Evolutionary conservation across 2,329 filamentous ascomycete species (phyloP), one percentile per base, ranked within the genome.

Genomic region (Fusarium torreyae): DNA sequence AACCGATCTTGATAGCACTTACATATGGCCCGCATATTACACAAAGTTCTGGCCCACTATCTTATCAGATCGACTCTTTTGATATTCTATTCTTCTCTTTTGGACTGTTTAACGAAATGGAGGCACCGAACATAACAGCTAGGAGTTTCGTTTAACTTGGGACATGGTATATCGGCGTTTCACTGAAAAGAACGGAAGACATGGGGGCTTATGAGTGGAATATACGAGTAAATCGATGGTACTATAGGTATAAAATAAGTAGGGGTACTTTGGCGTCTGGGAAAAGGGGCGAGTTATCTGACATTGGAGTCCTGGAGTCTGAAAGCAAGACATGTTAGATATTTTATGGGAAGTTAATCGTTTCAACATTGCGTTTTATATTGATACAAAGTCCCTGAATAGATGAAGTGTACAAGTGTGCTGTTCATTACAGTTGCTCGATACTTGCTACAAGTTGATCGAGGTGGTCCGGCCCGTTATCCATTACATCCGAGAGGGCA

Each of bases 371-470:
- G 44, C 31, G 28, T 33, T 20, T 38, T 38, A 49, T 28, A 58
- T 55, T 31, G 45, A 49, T 31, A 46, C 24, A 7, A 18, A 33
- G n/a, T 15, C 28, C 20, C 31, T 28, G 8, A 36, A 51, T 36
- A n/a, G 42, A 22, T 57, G 28, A 42, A 24, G 34, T 51, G 42
- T 52, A 55, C 26, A 64, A 26, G 18, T 44, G 34, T 55, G 49
- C 36, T 49, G 18, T 56, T 51, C 40, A 28, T 71, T 81, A 90
- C 69, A 91, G 74, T 75, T 91, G 87, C 74, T 91, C 89, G 68
- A 90, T 86, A 67, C 84, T 83, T 18, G 84, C 80, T 52, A 88
- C 74, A 31, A 89, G 76, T 48, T 87, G 83, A 8, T 88, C 85
- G 18, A 89, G 74, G 64, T 85, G 81, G 50, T 84, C 83, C 1